Conservation (phyloP, 768 basidiomycete species). For the Panaeolus papilionaceus region DNA sequence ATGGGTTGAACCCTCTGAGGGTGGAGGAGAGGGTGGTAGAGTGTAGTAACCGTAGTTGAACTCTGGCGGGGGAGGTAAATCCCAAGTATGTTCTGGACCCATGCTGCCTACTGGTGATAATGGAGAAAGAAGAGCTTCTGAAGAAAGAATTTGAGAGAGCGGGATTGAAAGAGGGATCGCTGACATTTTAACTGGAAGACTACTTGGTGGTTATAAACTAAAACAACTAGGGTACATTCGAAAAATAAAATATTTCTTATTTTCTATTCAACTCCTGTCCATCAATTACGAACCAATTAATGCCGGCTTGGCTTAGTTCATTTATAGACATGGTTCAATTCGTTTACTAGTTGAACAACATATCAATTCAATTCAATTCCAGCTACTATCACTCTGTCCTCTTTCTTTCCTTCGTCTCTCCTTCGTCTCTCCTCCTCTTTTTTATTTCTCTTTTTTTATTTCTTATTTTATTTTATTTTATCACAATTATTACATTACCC, state of each 20-base stretch:
- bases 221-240: background rate
- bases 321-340: background rate
- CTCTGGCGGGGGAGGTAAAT: conserved; percentile 47
- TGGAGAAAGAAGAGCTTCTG: conserved; percentile 66
- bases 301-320: conserved; percentile 1
- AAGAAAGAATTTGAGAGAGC: conserved; percentile 65
- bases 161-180: conserved; percentile 42
- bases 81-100: conserved; percentile 41
- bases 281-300: background rate
- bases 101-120: conserved; percentile 43
- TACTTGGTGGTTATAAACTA: conserved; percentile 13
- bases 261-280: background rate
- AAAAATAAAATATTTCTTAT: background rate
- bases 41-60: conserved; percentile 57
- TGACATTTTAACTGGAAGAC: conserved; percentile 31
- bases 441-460: background rate
- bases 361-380: background rate
- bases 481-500: too few relatives aligned
- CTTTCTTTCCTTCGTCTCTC: background rate
- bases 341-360: background rate
- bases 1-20: conserved; percentile 49
- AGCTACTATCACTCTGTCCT: too few relatives aligned
- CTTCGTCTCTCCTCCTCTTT: background rate
- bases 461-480: background rate
- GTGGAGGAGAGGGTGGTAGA: conserved; percentile 54